phyloP scores from a whole-genome alignment of 371 early-diverging fungal species.

The Chytridiales sp. region DNA sequence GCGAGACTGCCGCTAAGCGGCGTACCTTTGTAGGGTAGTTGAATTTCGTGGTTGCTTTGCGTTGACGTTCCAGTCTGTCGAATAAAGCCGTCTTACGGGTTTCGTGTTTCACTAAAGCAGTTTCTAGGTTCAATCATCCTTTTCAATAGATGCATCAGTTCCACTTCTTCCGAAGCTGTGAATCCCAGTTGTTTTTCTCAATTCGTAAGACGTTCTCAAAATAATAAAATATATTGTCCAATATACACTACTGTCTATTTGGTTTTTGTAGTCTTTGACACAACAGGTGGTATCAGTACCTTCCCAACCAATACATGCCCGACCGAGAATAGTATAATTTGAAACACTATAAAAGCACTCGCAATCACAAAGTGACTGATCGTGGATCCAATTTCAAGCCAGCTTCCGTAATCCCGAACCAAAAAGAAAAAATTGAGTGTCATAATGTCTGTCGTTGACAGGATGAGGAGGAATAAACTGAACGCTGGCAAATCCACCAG shows the following conservation, averaged over 20 bases:
- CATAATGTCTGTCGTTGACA: slow-evolving; percentile 87
- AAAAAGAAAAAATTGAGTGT: slow-evolving; percentile 94
- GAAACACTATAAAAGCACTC: slow-evolving; percentile 79
- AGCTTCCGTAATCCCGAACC: slow-evolving; percentile 87
- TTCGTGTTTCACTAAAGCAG: no score
- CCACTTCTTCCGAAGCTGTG: no score
- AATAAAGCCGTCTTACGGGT: no score
- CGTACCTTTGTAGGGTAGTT: no score
- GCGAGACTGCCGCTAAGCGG: no score
- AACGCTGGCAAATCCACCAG: slow-evolving; percentile 77
- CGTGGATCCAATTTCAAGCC: slow-evolving; percentile 96
- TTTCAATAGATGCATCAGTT: no score
- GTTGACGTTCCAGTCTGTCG: no score
- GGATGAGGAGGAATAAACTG: slow-evolving; percentile 76
- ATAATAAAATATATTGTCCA: no score
- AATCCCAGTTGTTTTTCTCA: no score
- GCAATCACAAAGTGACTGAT: slow-evolving; percentile 72
- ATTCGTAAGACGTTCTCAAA: no score
- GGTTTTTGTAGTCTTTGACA: slow-evolving; percentile 6
- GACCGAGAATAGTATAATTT: slow-evolving; percentile 67
- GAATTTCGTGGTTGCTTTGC: no score
- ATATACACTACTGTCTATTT: background rate
- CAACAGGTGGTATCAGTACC: slow-evolving; percentile 35
- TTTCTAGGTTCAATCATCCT: no score
- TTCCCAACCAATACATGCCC: slow-evolving; percentile 60